Conservation (phyloP, 108 stramenopile species). For the Nitzschia inconspicua region DNA sequence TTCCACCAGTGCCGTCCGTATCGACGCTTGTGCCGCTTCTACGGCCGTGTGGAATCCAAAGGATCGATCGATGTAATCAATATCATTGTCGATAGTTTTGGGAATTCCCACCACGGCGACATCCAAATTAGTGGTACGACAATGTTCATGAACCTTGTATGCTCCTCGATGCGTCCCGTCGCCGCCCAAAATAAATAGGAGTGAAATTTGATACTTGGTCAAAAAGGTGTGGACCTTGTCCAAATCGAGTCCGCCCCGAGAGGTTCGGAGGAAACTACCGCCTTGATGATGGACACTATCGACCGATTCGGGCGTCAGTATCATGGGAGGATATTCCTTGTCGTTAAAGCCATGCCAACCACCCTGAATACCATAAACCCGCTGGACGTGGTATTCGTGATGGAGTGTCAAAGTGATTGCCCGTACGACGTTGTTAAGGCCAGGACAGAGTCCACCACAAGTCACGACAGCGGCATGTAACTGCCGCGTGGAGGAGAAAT, state of each 20-base stretch:
- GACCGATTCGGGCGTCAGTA: constrained; percentile 35
- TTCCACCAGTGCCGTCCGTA: constrained; percentile 70
- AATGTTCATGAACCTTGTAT: constrained; percentile 43
- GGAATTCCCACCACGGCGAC: constrained; percentile 79
- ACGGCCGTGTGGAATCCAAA: constrained; percentile 86
- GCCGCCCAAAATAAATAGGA: constrained; percentile 81
- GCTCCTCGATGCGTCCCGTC: constrained; percentile 90
- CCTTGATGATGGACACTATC: constrained; percentile 71
- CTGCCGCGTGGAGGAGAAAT: too few relatives aligned
- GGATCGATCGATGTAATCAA: constrained; percentile 76
- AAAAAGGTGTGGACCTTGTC: constrained; percentile 56
- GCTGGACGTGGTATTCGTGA: constrained; percentile 51
- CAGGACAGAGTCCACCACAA: constrained; percentile 40
- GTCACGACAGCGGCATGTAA: constrained; percentile 94
- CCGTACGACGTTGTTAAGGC: constrained; percentile 85
- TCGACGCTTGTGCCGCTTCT: constrained; percentile 68
- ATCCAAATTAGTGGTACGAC: constrained; percentile 32
- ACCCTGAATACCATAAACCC: constrained; percentile 61
- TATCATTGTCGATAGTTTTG: constrained; percentile 87
- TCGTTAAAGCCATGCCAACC: constrained; percentile 76
- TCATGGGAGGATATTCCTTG: constrained; percentile 7
- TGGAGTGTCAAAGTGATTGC: constrained; percentile 55
- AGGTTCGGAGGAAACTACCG: constrained; percentile 74
- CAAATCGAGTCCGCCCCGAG: constrained; percentile 76
- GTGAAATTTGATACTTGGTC: constrained; percentile 37